These are phyloP conservation scores for Penicillium sp. DNA, from an alignment of 2,329 filamentous ascomycete genomes.

Conservation along the genomic window DNA sequence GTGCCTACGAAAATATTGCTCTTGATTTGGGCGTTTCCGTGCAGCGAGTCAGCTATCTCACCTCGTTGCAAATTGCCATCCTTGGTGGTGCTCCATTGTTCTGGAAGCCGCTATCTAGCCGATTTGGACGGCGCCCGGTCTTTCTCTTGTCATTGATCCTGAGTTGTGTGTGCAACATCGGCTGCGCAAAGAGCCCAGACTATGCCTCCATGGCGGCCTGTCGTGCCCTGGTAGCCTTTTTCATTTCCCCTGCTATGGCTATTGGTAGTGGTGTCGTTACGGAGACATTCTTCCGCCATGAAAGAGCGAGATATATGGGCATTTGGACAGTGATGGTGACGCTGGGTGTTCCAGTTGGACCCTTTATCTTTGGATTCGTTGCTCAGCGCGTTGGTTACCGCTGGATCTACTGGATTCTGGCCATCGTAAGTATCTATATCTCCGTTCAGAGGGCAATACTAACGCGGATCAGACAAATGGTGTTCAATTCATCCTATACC, in stretches of 20 bases:
- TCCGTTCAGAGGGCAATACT: conserved; percentile 2
- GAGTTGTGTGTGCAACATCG: conserved; percentile 54
- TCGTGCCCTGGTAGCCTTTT: conserved; percentile 53
- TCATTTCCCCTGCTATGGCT: conserved; percentile 54
- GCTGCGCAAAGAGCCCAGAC: conserved; percentile 52
- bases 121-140: conserved; percentile 56
- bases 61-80: conserved; percentile 57
- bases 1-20: conserved; percentile 56
- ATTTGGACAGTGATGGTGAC: conserved; percentile 57
- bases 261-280: conserved; percentile 59
- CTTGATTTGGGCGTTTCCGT: conserved; percentile 52
- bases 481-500: conserved; percentile 56
- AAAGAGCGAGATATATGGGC: conserved; percentile 56
- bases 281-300: conserved; percentile 57
- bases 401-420: conserved; percentile 62
- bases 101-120: conserved; percentile 58
- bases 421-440: conserved; percentile 48
- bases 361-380: conserved; percentile 46
- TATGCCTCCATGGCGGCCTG: conserved; percentile 55
- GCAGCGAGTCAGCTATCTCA: conserved; percentile 55
- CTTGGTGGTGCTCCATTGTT: conserved; percentile 56
- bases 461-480: conserved; percentile 48
- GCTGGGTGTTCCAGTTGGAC: conserved; percentile 46
- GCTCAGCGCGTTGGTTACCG: conserved; percentile 54
- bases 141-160: conserved; percentile 54